Conservation (phyloP, 129 eudicot genomes). For the Heracleum sosnowskyi region DNA sequence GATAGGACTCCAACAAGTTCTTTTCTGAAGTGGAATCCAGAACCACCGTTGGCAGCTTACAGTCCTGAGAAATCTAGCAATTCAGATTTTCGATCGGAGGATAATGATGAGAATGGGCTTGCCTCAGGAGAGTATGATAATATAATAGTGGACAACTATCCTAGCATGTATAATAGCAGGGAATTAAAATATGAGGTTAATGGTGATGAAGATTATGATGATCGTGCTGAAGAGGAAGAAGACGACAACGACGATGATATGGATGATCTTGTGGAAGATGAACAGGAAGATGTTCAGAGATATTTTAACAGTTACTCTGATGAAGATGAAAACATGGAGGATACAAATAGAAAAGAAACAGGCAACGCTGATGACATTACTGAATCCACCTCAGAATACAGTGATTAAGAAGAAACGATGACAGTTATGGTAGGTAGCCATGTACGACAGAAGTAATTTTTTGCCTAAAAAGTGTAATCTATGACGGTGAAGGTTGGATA, state of each 20-base stretch:
- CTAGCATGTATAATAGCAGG: slow-evolving; percentile 13
- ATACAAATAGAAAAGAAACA: slow-evolving; percentile 22
- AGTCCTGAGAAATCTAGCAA: slow-evolving; percentile 39
- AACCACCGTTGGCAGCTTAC: slow-evolving; percentile 27
- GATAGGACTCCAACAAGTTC: slow-evolving; percentile 24
- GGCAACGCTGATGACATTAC: slow-evolving; percentile 39
- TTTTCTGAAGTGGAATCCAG: slow-evolving; percentile 35
- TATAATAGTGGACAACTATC: slow-evolving; percentile 27
- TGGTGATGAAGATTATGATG: slow-evolving; percentile 24
- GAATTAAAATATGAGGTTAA: slow-evolving; percentile 23
- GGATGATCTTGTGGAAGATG: slow-evolving; percentile 37
- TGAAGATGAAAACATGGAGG: slow-evolving; percentile 33
- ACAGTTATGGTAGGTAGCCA: not conserved
- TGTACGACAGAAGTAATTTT: not conserved
- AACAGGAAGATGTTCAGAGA: slow-evolving; percentile 45
- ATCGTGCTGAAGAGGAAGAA: slow-evolving; percentile 29
- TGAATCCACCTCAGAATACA: slow-evolving; percentile 53
- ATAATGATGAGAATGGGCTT: slow-evolving; percentile 37
- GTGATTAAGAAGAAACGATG: slow-evolving; percentile 29
- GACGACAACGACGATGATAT: slow-evolving; percentile 18
- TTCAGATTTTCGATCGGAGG: slow-evolving; percentile 43
- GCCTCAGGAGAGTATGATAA: slow-evolving; percentile 39
- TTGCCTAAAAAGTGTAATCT: not conserved
- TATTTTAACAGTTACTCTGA: slow-evolving; percentile 54
- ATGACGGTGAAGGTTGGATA: not conserved